phyloP scores from a whole-genome alignment of 495 filamentous ascomycete species.

The Aspergillus coremiiformis region DNA sequence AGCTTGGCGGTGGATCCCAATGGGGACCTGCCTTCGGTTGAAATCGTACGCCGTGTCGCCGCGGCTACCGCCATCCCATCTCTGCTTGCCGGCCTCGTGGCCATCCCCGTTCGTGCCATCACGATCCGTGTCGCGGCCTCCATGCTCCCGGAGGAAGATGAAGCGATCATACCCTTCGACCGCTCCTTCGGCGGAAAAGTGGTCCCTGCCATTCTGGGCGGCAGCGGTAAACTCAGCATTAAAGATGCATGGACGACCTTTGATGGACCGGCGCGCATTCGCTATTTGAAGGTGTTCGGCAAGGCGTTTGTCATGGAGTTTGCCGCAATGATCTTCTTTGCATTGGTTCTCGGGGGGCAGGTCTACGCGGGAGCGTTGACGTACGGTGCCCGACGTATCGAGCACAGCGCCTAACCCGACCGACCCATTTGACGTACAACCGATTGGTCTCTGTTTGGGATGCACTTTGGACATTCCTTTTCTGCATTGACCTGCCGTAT shows the following conservation, averaged over 20 bases:
- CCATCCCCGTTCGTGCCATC: constrained; percentile 55
- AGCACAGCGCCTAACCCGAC: background rate
- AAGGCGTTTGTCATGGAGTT: constrained; percentile 54
- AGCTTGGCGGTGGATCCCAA: constrained; percentile 13
- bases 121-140: constrained; percentile 65
- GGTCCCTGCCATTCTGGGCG: constrained; percentile 55
- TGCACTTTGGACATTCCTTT: background rate
- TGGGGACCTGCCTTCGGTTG: constrained; percentile 1
- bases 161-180: constrained; percentile 72
- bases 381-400: background rate
- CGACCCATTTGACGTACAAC: background rate
- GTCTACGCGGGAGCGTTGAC: constrained; percentile 21
- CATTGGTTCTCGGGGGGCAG: constrained; percentile 29
- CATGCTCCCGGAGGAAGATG: constrained; percentile 58
- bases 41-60: constrained; percentile 23
- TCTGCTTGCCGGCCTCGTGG: constrained; percentile 40
- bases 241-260: constrained; percentile 67
- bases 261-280: constrained; percentile 53
- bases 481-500: background rate
- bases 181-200: constrained; percentile 57
- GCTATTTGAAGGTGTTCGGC: constrained; percentile 59
- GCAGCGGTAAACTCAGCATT: constrained; percentile 59
- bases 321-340: constrained; percentile 36
- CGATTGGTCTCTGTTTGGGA: background rate
- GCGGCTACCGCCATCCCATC: constrained; percentile 28